Conservation (phyloP, 768 basidiomycete species). For the Suillus subluteus region DNA sequence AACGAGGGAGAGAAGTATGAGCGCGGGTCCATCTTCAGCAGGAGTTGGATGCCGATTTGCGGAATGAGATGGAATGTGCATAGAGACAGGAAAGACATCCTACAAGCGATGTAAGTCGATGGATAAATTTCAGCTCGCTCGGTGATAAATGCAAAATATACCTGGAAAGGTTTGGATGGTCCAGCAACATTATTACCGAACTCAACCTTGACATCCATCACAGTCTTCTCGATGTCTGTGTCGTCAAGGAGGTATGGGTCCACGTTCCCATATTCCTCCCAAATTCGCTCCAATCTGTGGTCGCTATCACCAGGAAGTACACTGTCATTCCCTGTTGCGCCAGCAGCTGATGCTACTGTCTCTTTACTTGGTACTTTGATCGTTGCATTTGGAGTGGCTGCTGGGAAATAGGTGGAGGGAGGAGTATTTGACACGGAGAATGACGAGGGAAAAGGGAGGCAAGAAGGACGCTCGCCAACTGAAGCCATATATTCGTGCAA, state of each 20-base stretch:
- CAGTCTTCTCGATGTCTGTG: slow-evolving; percentile 42
- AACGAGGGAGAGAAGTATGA: slow-evolving; percentile 85
- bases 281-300: slow-evolving; percentile 78
- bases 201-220: slow-evolving; percentile 61
- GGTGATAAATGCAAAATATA: slow-evolving; percentile 26
- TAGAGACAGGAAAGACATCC: slow-evolving; percentile 79
- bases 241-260: slow-evolving; percentile 69
- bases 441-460: slow-evolving; percentile 45
- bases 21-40: slow-evolving; percentile 83
- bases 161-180: slow-evolving; percentile 64
- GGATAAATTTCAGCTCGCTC: background rate
- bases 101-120: slow-evolving; percentile 31
- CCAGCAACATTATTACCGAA: slow-evolving; percentile 40
- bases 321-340: slow-evolving; percentile 33
- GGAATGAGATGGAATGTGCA: slow-evolving; percentile 61
- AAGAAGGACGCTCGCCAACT: slow-evolving; percentile 66
- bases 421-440: slow-evolving; percentile 36
- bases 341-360: slow-evolving; percentile 10
- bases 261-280: slow-evolving; percentile 85
- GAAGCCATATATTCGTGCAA: slow-evolving; percentile 88
- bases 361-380: slow-evolving; percentile 27
- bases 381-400: slow-evolving; percentile 38
- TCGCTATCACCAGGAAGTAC: slow-evolving; percentile 83
- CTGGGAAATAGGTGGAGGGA: slow-evolving; percentile 32
- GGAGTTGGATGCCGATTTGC: slow-evolving; percentile 51